Conservation (phyloP, 805 yeast species). For the Nakazawaea holstii region DNA sequence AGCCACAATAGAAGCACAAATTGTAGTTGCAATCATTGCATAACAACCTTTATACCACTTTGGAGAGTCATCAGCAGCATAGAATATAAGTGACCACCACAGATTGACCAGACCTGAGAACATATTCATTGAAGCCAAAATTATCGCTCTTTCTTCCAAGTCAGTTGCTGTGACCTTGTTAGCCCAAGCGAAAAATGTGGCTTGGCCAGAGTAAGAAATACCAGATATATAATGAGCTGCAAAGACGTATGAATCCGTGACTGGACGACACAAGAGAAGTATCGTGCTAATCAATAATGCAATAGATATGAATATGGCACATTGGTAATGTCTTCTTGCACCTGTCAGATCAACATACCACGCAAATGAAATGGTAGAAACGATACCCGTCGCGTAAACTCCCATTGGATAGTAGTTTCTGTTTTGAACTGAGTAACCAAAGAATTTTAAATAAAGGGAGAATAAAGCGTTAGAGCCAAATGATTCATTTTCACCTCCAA, state of each 20-base stretch:
- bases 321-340: slow-evolving; percentile 44
- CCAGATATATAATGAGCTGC: slow-evolving; percentile 55
- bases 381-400: slow-evolving; percentile 45
- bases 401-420: slow-evolving; percentile 52
- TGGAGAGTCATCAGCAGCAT: slow-evolving; percentile 47
- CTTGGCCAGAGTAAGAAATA: slow-evolving; percentile 36
- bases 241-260: slow-evolving; percentile 33
- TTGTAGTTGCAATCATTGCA: slow-evolving; percentile 51
- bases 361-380: slow-evolving; percentile 38
- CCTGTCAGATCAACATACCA: slow-evolving; percentile 37
- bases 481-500: slow-evolving; percentile 45
- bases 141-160: slow-evolving; percentile 58
- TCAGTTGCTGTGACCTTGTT: slow-evolving; percentile 41
- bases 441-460: slow-evolving; percentile 39
- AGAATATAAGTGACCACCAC: slow-evolving; percentile 58
- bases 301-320: slow-evolving; percentile 38
- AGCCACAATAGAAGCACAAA: slow-evolving; percentile 35
- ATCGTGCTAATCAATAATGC: slow-evolving; percentile 41
- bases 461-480: slow-evolving; percentile 41
- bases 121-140: slow-evolving; percentile 63
- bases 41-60: slow-evolving; percentile 46
- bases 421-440: slow-evolving; percentile 35
- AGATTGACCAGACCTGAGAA: slow-evolving; percentile 58
- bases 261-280: slow-evolving; percentile 38
- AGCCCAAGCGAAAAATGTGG: slow-evolving; percentile 36